phyloP scores from a whole-genome alignment of 2,329 filamentous ascomycete genomes.

The Fusarium sp. region DNA sequence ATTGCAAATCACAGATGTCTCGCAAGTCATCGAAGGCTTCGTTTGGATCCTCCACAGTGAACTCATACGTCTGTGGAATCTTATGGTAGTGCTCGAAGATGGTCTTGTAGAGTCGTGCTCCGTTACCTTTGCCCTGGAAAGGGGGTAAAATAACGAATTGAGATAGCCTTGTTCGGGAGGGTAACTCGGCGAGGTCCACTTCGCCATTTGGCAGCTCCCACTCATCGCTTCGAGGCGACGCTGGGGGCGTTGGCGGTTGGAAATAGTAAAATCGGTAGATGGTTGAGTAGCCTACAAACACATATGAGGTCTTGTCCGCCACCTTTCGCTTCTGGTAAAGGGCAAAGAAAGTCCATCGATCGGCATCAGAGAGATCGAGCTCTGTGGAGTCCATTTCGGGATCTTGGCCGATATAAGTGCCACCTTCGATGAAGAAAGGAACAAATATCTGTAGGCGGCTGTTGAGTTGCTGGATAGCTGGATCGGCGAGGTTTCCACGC shows the following conservation, averaged over 20 bases:
- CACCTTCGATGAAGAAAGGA: constrained; percentile 91
- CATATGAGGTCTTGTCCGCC: constrained; percentile 67
- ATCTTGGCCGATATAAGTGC: constrained; percentile 71
- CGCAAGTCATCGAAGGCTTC: constrained; percentile 83
- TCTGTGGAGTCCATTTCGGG: constrained; percentile 64
- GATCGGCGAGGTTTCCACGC: constrained; percentile 77
- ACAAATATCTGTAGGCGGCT: constrained; percentile 84
- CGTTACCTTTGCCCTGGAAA: constrained; percentile 83
- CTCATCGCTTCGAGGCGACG: constrained; percentile 47
- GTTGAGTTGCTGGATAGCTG: constrained; percentile 73
- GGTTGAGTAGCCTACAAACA: constrained; percentile 88
- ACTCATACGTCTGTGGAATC: constrained; percentile 75
- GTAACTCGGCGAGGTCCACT: constrained; percentile 66
- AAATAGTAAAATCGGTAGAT: constrained; percentile 85
- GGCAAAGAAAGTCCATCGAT: constrained; percentile 93
- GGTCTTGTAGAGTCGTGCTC: constrained; percentile 79
- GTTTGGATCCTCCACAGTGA: constrained; percentile 94
- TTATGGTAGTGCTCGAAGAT: constrained; percentile 77
- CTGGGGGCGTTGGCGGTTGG: constrained; percentile 55
- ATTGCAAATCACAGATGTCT: constrained; percentile 75
- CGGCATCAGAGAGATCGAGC: constrained; percentile 73
- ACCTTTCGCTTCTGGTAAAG: constrained; percentile 72
- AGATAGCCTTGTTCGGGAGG: constrained; percentile 84
- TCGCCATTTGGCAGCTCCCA: constrained; percentile 57
- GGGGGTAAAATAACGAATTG: constrained; percentile 92